Percentiles rank a stretch among this genome's conserved stretches.
These are phyloP conservation scores for Laguncularia racemosa DNA, from an alignment of 345 rosid genomes.

Conservation along the genomic window DNA sequence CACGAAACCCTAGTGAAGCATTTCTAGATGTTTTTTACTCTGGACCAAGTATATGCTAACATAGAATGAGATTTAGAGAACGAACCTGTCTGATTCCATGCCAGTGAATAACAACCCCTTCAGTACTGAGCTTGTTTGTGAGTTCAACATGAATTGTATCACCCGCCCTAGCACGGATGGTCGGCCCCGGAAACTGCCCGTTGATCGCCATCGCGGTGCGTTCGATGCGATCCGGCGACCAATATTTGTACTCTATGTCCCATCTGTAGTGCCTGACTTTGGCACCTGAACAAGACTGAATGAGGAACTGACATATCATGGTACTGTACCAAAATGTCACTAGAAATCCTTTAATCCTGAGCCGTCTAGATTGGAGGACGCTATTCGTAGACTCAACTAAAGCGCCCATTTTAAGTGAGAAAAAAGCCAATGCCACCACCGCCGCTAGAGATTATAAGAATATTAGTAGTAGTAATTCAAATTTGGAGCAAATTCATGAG, in stretches of 20 bases:
- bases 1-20: too few species aligned
- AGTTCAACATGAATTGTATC: slow-evolving; percentile 53
- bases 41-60: too few species aligned
- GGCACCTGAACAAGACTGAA: slow-evolving; percentile 3
- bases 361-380: too few species aligned
- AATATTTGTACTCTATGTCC: slow-evolving; percentile 53
- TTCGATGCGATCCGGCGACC: slow-evolving; percentile 74
- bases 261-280: slow-evolving; percentile 37
- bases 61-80: not conserved
- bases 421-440: too few species aligned
- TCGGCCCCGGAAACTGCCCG: slow-evolving; percentile 86
- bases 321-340: not conserved
- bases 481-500: too few species aligned
- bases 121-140: slow-evolving; percentile 58
- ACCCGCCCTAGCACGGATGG: slow-evolving; percentile 51
- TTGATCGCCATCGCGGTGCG: slow-evolving; percentile 61
- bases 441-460: too few species aligned
- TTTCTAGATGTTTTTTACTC: too few species aligned
- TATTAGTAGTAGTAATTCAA: too few species aligned
- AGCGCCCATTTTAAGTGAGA: too few species aligned
- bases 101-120: slow-evolving; percentile 90
- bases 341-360: too few species aligned
- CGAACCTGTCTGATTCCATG: slow-evolving; percentile 87
- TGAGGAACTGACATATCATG: not conserved
- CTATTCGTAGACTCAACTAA: too few species aligned